These are phyloP conservation scores for Macrotyloma uniflorum DNA, from an alignment of 306 rosid species.

Conservation along the genomic window DNA sequence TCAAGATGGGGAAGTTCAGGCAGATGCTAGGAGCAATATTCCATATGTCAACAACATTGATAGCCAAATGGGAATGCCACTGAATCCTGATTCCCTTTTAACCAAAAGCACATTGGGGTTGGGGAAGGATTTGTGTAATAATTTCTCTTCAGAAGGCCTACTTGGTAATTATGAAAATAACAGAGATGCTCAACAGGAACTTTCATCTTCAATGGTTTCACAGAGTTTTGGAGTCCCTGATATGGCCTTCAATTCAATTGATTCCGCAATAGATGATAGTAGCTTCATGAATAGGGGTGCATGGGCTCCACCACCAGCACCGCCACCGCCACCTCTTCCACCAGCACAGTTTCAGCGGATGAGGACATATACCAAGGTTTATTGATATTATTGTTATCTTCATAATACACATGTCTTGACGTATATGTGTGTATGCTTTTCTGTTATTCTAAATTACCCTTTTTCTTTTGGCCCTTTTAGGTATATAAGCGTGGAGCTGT, in stretches of 20 bases:
- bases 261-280: conserved; percentile 76
- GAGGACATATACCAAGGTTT: conserved; percentile 97
- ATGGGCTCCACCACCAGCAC: conserved; percentile 78
- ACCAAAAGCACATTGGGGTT: conserved; percentile 62
- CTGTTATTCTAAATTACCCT: conserved; percentile 25
- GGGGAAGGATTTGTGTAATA: conserved; percentile 65
- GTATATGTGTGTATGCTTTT: not conserved
- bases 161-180: conserved; percentile 60
- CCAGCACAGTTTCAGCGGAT: conserved; percentile 77
- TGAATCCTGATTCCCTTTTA: conserved; percentile 66
- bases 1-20: conserved; percentile 76
- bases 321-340: conserved; percentile 66
- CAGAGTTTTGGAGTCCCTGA: conserved; percentile 92
- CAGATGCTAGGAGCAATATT: conserved; percentile 63
- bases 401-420: not conserved
- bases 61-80: conserved; percentile 58
- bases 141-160: conserved; percentile 66
- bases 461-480: conserved; percentile 43
- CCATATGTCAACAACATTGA: conserved; percentile 64
- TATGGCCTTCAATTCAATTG: conserved; percentile 84
- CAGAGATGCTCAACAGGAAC: conserved; percentile 84
- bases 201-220: conserved; percentile 89
- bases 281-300: conserved; percentile 68
- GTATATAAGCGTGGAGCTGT: conserved; percentile 99
- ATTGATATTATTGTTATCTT: conserved; percentile 9